Percentiles rank a stretch among this genome's conserved stretches.
These are phyloP conservation scores for Simplicillium aogashimaense DNA, from an alignment of 2,329 filamentous ascomycete species.

Conservation along the genomic window DNA sequence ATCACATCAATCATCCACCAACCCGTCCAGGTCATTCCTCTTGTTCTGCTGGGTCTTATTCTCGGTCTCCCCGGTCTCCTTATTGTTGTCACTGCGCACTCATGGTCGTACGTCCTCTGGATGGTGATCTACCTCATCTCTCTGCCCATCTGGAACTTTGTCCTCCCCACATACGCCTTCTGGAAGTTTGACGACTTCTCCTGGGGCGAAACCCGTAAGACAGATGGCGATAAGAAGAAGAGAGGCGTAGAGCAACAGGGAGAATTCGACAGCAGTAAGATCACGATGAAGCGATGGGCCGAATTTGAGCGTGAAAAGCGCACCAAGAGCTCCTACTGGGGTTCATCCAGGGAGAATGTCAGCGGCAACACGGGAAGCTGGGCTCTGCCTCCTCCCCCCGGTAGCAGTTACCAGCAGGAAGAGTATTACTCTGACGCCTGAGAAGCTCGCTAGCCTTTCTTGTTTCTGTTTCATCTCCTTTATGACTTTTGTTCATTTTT, in stretches of 20 bases:
- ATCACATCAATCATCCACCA: conserved; percentile 73
- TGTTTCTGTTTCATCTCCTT: background rate
- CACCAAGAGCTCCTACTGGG: conserved; percentile 39
- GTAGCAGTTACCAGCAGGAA: conserved; percentile 34
- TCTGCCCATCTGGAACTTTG: conserved; percentile 94
- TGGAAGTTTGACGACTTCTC: conserved; percentile 99
- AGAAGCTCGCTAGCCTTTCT: conserved; percentile 8
- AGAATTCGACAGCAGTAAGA: conserved; percentile 97
- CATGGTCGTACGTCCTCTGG: conserved; percentile 86
- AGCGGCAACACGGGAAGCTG: conserved; percentile 29
- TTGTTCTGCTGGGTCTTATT: conserved; percentile 81
- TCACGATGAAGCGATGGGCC: conserved; percentile 98
- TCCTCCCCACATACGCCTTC: conserved; percentile 87
- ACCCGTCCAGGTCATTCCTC: conserved; percentile 77
- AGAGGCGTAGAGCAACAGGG: conserved; percentile 82
- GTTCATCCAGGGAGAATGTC: conserved; percentile 37
- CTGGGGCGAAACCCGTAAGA: conserved; percentile 97
- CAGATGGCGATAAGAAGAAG: conserved; percentile 79
- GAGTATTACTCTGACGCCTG: conserved; percentile 46
- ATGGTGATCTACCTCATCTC: conserved; percentile 94
- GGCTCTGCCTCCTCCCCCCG: conserved; percentile 24
- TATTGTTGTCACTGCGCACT: conserved; percentile 88
- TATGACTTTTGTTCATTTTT: conserved; percentile 1
- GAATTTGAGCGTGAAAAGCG: conserved; percentile 75
- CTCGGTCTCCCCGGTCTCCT: conserved; percentile 86